These are phyloP conservation scores for Hymenoscyphus fructigenus DNA, from an alignment of 2,329 filamentous ascomycete species.

Conservation along the genomic window DNA sequence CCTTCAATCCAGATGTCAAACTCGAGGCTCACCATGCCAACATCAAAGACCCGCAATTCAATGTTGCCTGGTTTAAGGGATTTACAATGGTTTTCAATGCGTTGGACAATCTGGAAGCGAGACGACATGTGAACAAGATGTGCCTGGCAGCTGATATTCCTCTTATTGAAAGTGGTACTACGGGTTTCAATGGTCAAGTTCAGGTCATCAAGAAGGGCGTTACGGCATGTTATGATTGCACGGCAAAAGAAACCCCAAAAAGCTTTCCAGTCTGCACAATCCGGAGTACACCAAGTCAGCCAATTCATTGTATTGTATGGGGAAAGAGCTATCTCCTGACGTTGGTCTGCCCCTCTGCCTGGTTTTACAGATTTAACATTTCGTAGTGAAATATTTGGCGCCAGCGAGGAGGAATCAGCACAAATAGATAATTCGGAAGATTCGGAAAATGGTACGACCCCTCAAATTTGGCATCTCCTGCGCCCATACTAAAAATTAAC, in stretches of 20 bases:
- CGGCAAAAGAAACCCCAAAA: conserved; percentile 84
- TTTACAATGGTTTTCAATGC: conserved; percentile 95
- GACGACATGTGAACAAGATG: conserved; percentile 96
- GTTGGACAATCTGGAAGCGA: conserved; percentile 89
- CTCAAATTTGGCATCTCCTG: background rate
- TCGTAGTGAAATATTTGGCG: conserved; percentile 77
- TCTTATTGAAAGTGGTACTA: conserved; percentile 93
- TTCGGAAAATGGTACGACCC: conserved; percentile 68
- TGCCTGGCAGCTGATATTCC: conserved; percentile 88
- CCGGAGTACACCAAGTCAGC: conserved; percentile 90
- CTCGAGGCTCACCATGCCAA: conserved; percentile 90
- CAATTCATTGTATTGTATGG: conserved; percentile 99
- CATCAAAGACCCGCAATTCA: conserved; percentile 87
- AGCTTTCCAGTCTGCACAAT: conserved; percentile 97
- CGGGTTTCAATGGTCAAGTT: conserved; percentile 95
- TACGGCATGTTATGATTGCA: conserved; percentile 97
- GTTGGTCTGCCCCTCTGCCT: conserved; percentile 34
- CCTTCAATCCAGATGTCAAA: conserved; percentile 85
- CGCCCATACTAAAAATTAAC: background rate
- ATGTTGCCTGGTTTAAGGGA: conserved; percentile 79
- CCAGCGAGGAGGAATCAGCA: conserved; percentile 79
- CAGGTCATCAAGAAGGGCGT: conserved; percentile 91
- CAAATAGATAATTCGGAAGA: conserved; percentile 79
- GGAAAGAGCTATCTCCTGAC: conserved; percentile 94
- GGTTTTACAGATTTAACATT: conserved; percentile 33